Percentiles rank a stretch among this genome's conserved stretches.
These are phyloP conservation scores for Metarhizium sp. DNA, from an alignment of 2,329 filamentous ascomycete genomes.

Conservation along the genomic window DNA sequence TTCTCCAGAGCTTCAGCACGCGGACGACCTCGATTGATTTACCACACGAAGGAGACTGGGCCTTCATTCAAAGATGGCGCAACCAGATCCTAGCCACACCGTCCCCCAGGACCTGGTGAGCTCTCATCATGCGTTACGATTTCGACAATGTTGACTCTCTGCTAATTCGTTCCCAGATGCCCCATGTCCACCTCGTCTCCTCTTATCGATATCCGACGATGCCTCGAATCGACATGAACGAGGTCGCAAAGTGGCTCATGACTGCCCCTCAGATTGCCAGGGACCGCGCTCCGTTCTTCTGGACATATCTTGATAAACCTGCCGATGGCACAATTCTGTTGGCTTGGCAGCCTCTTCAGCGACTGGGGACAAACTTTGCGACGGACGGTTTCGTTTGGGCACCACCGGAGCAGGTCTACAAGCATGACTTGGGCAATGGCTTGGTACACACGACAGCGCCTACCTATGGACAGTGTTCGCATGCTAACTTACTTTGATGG, in stretches of 20 bases:
- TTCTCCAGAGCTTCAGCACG: background rate
- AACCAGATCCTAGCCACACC: slow-evolving; percentile 31
- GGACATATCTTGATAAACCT: slow-evolving; percentile 82
- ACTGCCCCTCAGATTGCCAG: slow-evolving; percentile 78
- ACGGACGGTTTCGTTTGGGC: slow-evolving; percentile 92
- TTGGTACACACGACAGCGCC: slow-evolving; percentile 31
- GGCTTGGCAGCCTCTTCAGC: slow-evolving; percentile 76
- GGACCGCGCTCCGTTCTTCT: slow-evolving; percentile 78
- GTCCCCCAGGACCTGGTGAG: slow-evolving; percentile 33
- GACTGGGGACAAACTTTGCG: slow-evolving; percentile 64
- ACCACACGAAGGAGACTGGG: background rate
- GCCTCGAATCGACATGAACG: slow-evolving; percentile 60
- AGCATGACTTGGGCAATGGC: slow-evolving; percentile 58
- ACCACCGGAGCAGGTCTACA: slow-evolving; percentile 67
- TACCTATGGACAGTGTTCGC: background rate
- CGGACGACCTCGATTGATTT: background rate
- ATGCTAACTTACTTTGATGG: background rate
- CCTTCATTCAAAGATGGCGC: slow-evolving; percentile 23
- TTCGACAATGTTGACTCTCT: background rate
- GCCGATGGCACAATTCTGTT: slow-evolving; percentile 74
- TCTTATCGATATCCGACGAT: slow-evolving; percentile 70
- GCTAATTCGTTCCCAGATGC: slow-evolving; percentile 46
- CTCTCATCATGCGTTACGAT: slow-evolving; percentile 3
- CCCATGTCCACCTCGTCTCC: slow-evolving; percentile 84
- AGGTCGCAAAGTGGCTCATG: slow-evolving; percentile 76